Evolutionary conservation across 306 rosid genomes (phyloP).

Genomic region (Inga laurina): DNA sequence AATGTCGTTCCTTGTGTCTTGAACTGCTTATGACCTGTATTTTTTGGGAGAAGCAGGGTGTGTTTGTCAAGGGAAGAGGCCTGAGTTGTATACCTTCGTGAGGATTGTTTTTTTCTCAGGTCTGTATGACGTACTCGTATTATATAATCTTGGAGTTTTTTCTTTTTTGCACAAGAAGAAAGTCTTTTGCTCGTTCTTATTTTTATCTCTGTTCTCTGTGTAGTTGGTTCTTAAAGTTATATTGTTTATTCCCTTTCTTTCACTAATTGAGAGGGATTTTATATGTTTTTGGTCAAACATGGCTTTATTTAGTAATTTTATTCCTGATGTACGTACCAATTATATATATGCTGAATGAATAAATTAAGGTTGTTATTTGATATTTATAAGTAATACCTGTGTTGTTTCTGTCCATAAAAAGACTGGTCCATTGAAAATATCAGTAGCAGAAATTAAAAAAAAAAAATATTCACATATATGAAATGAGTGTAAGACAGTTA

Average conservation of each 20-base stretch:
- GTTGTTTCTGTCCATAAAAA: neutral
- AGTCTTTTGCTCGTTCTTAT: neutral
- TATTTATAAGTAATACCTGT: neutral
- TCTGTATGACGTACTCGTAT: neutral
- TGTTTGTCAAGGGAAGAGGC: neutral
- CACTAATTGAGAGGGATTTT: neutral
- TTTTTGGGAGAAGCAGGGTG: neutral
- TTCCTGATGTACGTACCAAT: neutral
- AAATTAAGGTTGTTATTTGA: neutral
- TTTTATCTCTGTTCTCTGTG: neutral
- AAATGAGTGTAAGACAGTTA: neutral
- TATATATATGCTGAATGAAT: neutral
- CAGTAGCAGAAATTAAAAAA: neutral
- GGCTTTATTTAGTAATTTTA: neutral
- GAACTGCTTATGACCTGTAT: neutral
- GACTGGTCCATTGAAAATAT: neutral
- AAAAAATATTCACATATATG: no score
- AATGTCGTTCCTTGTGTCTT: neutral
- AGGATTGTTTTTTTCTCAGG: conserved; percentile 16
- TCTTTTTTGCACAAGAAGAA: neutral
- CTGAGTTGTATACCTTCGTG: neutral
- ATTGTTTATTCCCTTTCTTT: conserved; percentile 18
- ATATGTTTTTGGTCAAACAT: neutral
- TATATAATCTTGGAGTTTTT: neutral
- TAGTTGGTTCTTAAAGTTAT: neutral